Percentiles rank a stretch among this genome's conserved stretches.
Evolutionary conservation across 1,284 basidiomycete genomes (phyloP).

Genomic region (Malassezia caprae): DNA sequence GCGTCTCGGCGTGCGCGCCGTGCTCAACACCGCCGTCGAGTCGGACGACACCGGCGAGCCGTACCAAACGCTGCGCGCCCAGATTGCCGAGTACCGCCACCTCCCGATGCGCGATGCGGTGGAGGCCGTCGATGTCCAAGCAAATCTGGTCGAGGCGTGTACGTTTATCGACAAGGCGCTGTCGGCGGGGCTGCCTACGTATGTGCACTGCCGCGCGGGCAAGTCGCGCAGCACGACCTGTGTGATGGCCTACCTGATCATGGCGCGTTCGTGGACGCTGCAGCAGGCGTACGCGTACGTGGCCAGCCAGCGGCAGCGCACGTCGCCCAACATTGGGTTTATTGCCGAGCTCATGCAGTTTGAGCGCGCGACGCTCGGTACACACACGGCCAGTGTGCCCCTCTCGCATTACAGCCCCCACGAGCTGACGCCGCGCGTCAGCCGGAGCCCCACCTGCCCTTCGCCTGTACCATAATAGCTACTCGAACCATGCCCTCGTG

Average conservation of each 20-base stretch:
- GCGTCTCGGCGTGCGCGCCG: constrained; percentile 68
- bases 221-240: constrained; percentile 93
- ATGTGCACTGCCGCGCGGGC: constrained; percentile 92
- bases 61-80: constrained; percentile 12
- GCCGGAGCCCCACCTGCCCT: not conserved
- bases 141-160: constrained; percentile 72
- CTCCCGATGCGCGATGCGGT: constrained; percentile 90
- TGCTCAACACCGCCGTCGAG: constrained; percentile 82
- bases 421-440: not conserved
- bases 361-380: constrained; percentile 51
- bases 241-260: constrained; percentile 92
- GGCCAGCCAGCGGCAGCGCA: constrained; percentile 73
- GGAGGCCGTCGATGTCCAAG: constrained; percentile 80
- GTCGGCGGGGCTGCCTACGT: constrained; percentile 73
- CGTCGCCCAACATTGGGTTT: constrained; percentile 96
- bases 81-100: constrained; percentile 69
- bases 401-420: not conserved
- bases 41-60: constrained; percentile 26
- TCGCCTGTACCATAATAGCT: not conserved
- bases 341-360: constrained; percentile 93
- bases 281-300: constrained; percentile 82
- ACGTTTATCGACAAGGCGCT: constrained; percentile 79
- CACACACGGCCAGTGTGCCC: not conserved
- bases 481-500: not conserved
- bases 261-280: constrained; percentile 88